Evolutionary conservation across 768 basidiomycete genomes (phyloP), one percentile per base, ranked within the genome.

Genomic region (Tylopilus subfusipes): DNA sequence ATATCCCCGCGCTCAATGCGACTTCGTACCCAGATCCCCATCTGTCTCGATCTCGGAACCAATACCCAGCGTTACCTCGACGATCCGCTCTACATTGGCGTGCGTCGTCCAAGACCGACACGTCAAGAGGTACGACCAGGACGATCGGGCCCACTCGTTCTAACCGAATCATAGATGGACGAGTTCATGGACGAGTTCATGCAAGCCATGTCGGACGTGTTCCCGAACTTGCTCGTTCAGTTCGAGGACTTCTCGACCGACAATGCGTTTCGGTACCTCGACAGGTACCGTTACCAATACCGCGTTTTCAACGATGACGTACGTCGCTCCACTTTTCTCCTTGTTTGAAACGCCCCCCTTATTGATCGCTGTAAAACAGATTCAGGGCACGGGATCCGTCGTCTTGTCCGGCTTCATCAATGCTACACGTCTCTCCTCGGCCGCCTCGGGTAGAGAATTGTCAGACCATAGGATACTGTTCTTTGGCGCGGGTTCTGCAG

Each of bases 171-270:
- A 6, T 12, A 85, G 82, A 85, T 86, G 77, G 82, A 84, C 40
- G 83, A 71, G 34, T 89, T 90, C 72, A 84, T 90, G 82, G 80
- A 85, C 50, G 82, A 85, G 59, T 88, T 90, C 69, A 89, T 90
- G 84, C 67, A 72, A 16, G 82, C 85, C 10, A 82, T 86, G 76
- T 68, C 72, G 40, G 77, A 81, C 27, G 78, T 81, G 16, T 88
- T 86, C 69, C 88, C 88, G 8, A 72, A 80, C 5, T 71, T 85
- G 46, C 72, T 88, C 58, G 79, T 90, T n/a, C 87, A 89, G 54
- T 88, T 85, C 56, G 85, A 85, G 58, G 83, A 90, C 65, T 91
- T 88, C 66, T 85, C 86, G 48, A 88, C 86, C 2, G 84, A 90
- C 64, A 86, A 86, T 48, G 89, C 88, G 3, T 90, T 90, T 76